Evolutionary conservation across 2,329 filamentous ascomycete genomes (phyloP).

Genomic region (Gnomoniopsis smithogilvyi): DNA sequence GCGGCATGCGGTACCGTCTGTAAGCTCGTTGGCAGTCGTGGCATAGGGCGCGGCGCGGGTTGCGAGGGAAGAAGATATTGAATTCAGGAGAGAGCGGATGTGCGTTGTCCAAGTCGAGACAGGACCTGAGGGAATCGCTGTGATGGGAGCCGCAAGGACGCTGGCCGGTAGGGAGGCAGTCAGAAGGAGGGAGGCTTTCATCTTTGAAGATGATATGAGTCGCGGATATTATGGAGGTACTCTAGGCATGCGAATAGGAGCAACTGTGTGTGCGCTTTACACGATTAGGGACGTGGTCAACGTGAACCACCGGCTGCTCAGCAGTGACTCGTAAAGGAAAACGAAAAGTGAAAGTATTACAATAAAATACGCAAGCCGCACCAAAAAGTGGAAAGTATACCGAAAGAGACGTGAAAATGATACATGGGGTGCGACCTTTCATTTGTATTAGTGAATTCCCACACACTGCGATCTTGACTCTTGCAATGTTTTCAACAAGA

Average conservation of each 20-base stretch:
- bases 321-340: not conserved
- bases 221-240: not conserved
- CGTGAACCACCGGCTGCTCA: not conserved
- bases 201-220: not conserved
- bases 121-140: not conserved
- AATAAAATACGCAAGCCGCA: not conserved
- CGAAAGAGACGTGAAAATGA: too few relatives aligned
- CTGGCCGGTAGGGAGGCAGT: not conserved
- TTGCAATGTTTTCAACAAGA: too few relatives aligned
- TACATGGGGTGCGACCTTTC: too few relatives aligned
- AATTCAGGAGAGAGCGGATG: not conserved
- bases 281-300: not conserved
- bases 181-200: not conserved
- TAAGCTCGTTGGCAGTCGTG: conserved; percentile 6
- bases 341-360: too few relatives aligned
- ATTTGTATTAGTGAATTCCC: too few relatives aligned
- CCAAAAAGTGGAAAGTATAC: not conserved
- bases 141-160: not conserved
- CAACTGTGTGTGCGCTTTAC: too few relatives aligned
- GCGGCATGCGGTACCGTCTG: conserved; percentile 9
- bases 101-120: not conserved
- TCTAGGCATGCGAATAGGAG: not conserved
- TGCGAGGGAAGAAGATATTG: not conserved
- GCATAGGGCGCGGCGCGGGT: not conserved
- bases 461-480: too few relatives aligned